Conservation (phyloP, 768 basidiomycete species). For the Rhizopogon sp. region DNA sequence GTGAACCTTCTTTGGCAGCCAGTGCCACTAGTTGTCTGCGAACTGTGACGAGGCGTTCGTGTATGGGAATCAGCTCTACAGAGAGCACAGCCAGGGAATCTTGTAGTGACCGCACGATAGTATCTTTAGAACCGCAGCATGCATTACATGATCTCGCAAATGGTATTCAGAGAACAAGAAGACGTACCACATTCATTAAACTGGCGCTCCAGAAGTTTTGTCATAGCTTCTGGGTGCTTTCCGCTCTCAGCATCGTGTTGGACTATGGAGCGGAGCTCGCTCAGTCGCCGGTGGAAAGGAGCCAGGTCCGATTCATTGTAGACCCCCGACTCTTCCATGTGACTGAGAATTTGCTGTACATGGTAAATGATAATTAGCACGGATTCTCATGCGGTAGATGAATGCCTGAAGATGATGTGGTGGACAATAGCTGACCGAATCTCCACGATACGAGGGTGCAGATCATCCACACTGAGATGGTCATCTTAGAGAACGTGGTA, state of each 20-base stretch:
- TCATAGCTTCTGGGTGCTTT: conserved; percentile 83
- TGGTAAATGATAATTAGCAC: conserved; percentile 14
- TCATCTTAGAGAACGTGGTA: conserved; percentile 21
- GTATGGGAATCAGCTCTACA: conserved; percentile 84
- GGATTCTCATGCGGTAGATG: background rate
- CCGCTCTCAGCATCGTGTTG: conserved; percentile 75
- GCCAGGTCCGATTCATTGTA: conserved; percentile 90
- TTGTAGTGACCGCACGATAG: conserved; percentile 70
- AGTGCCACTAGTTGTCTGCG: conserved; percentile 86
- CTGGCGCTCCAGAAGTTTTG: conserved; percentile 85
- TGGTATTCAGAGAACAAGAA: conserved; percentile 4
- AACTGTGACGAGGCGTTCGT: conserved; percentile 82
- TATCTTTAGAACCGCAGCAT: conserved; percentile 43
- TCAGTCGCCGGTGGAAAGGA: conserved; percentile 80
- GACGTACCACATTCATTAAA: conserved; percentile 86
- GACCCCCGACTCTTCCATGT: conserved; percentile 93
- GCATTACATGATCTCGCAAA: background rate
- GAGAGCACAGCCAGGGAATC: conserved; percentile 85
- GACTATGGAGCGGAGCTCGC: conserved; percentile 81
- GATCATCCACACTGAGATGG: background rate
- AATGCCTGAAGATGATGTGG: conserved; percentile 14
- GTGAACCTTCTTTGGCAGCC: conserved; percentile 80
- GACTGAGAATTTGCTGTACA: conserved; percentile 83
- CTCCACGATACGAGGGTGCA: background rate
- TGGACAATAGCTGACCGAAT: conserved; percentile 4